Evolutionary conservation across 768 basidiomycete genomes (phyloP).

Genomic region (Podaxis sp.): DNA sequence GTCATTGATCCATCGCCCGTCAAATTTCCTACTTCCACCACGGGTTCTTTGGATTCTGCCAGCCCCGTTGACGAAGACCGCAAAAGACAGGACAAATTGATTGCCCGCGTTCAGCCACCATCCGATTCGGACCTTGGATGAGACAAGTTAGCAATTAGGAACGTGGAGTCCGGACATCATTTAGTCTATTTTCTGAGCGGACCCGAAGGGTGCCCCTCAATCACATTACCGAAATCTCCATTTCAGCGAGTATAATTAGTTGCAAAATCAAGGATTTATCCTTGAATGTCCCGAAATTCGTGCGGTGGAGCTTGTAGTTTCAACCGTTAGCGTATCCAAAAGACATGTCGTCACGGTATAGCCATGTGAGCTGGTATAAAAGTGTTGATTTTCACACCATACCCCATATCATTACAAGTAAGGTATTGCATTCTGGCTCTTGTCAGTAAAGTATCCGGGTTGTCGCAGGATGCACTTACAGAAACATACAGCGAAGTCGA

Average conservation of each 20-base stretch:
- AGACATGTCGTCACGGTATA: background rate
- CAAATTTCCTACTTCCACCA: background rate
- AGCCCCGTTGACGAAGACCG: background rate
- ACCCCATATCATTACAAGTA: constrained; percentile 6
- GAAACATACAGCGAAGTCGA: background rate
- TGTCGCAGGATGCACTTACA: background rate
- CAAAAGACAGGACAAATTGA: background rate
- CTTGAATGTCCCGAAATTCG: constrained; percentile 10
- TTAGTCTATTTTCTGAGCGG: constrained; percentile 8
- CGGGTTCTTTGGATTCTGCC: background rate
- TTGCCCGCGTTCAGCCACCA: background rate
- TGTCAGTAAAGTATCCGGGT: constrained; percentile 4
- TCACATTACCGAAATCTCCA: constrained; percentile 6
- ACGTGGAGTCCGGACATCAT: background rate
- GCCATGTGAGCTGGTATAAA: constrained; percentile 12
- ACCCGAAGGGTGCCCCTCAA: background rate
- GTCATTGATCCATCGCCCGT: background rate
- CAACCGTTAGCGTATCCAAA: background rate
- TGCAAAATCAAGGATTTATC: constrained; percentile 1
- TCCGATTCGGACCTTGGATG: background rate
- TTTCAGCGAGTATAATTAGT: background rate
- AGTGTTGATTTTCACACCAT: constrained; percentile 8
- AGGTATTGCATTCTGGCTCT: constrained; percentile 7
- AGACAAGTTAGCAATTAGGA: too few relatives aligned
- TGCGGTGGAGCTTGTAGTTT: background rate